Evolutionary conservation across 306 rosid genomes (phyloP).

Genomic region (Quercus engelmannii): DNA sequence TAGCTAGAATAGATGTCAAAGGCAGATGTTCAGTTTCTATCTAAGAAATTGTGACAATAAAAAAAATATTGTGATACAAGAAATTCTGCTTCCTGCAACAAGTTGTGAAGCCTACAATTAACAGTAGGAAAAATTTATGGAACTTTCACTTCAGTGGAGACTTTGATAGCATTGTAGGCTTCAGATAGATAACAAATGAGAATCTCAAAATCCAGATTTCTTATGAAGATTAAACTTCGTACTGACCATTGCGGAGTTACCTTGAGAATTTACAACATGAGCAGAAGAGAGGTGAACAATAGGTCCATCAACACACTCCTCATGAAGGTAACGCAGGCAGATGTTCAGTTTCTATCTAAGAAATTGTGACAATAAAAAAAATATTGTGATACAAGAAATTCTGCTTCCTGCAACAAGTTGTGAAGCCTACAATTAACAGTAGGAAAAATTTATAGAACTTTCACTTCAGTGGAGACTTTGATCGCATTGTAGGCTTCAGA

Average conservation of each 20-base stretch:
- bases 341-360: neutral
- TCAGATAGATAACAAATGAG: neutral
- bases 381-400: neutral
- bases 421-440: neutral
- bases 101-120: neutral
- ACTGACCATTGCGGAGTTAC: slow-evolving; percentile 25
- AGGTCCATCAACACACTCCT: slow-evolving; percentile 28
- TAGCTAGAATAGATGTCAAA: slow-evolving; percentile 14
- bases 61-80: neutral
- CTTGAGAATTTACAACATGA: slow-evolving; percentile 3
- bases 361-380: neutral
- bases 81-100: neutral
- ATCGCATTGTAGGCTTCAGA: neutral
- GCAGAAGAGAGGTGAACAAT: slow-evolving; percentile 15
- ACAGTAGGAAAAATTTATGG: neutral
- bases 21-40: neutral
- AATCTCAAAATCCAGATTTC: neutral
- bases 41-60: neutral
- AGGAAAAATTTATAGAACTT: neutral
- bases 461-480: neutral
- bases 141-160: neutral
- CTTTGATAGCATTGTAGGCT: neutral
- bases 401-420: neutral
- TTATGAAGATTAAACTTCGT: neutral
- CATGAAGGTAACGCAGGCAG: slow-evolving; percentile 32